Conservation (phyloP, 2,329 filamentous ascomycete genomes). For the Monilinia laxa region DNA sequence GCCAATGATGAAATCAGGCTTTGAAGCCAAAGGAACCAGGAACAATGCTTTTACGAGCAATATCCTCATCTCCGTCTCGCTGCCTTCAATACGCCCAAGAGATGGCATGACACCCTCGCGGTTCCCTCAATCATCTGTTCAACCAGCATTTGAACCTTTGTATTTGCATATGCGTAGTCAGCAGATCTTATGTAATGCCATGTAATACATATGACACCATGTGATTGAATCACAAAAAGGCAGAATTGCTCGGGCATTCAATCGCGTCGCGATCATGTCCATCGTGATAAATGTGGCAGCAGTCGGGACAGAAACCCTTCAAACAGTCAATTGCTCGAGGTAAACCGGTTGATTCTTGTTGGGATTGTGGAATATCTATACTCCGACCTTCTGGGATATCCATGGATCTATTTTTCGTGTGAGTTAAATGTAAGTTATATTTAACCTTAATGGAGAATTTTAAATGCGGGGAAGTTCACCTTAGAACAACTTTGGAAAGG, state of each 20-base stretch:
- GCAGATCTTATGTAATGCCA: neutral
- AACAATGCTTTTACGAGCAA: neutral
- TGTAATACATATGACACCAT: no score
- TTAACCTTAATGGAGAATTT: neutral
- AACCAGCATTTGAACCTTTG: neutral
- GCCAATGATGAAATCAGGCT: neutral
- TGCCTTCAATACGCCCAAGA: neutral
- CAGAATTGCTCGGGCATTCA: neutral
- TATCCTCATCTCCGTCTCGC: neutral
- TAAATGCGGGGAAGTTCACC: slow-evolving; percentile 6
- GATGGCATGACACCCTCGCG: no score
- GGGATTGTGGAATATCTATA: neutral
- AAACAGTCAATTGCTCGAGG: neutral
- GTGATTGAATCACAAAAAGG: neutral
- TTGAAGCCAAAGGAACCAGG: neutral
- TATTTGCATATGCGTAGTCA: neutral
- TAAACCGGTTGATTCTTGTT: neutral
- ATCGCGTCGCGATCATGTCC: neutral
- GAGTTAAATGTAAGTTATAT: neutral
- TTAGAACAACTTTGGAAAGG: neutral
- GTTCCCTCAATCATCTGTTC: neutral
- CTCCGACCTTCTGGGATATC: neutral
- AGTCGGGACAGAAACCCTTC: neutral
- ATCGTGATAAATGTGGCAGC: neutral
- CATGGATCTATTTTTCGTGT: neutral